These are phyloP conservation scores for Rhodomyrtus psidioides DNA, from an alignment of 441 rosid genomes.

Conservation along the genomic window DNA sequence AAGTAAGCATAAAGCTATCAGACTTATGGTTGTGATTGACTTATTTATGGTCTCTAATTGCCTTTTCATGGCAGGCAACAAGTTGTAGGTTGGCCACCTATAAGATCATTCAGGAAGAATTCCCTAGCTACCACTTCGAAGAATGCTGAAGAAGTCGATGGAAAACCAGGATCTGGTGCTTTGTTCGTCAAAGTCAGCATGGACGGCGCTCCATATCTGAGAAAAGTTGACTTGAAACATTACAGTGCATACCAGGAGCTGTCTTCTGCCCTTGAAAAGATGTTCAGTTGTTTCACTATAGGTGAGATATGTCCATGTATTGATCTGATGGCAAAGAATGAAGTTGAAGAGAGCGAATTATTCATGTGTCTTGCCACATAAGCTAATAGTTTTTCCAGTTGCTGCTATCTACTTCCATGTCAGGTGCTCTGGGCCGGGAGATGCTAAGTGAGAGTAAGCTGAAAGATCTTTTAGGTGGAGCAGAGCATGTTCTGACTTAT, in stretches of 20 bases:
- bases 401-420: conserved; percentile 4
- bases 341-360: not conserved
- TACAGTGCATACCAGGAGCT: conserved; percentile 46
- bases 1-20: conserved; percentile 17
- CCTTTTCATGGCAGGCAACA: conserved; percentile 41
- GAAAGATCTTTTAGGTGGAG: conserved; percentile 56
- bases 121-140: conserved; percentile 49
- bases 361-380: not conserved
- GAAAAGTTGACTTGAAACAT: conserved; percentile 54
- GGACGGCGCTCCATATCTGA: conserved; percentile 71
- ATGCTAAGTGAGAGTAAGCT: conserved; percentile 44
- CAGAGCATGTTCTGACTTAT: conserved; percentile 60
- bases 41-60: not conserved
- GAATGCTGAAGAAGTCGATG: conserved; percentile 53
- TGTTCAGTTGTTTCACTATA: conserved; percentile 63
- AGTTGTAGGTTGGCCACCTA: conserved; percentile 80
- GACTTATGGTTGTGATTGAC: not conserved
- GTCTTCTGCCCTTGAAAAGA: conserved; percentile 60
- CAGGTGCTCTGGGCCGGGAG: conserved; percentile 50
- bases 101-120: conserved; percentile 55
- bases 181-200: conserved; percentile 60
- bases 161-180: conserved; percentile 37
- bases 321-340: not conserved
- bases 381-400: not conserved
- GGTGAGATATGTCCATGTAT: conserved; percentile 27